phyloP scores from a whole-genome alignment of 805 yeast species.

The Middelhovenomyces tepae region DNA sequence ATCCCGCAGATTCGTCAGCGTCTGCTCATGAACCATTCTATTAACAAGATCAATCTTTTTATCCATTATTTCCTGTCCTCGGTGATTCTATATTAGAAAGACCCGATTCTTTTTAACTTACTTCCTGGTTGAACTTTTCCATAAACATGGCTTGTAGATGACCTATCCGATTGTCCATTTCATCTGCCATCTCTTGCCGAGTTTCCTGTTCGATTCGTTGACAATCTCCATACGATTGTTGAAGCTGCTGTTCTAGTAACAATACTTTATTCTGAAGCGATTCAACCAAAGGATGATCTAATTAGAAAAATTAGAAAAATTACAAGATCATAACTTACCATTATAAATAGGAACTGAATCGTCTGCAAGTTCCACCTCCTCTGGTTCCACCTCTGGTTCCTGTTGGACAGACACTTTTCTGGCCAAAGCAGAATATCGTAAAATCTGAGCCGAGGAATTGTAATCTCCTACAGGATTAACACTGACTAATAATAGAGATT shows the following conservation, averaged over 20 bases:
- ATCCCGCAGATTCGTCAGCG: no score
- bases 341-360: conserved; percentile 7
- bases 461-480: conserved; percentile 35
- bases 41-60: no score
- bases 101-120: no score
- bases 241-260: conserved; percentile 17
- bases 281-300: conserved; percentile 6
- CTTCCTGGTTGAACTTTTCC: no score
- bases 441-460: conserved; percentile 25
- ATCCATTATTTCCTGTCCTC: no score
- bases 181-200: conserved; percentile 24
- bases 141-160: no score
- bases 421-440: conserved; percentile 25
- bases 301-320: conserved; percentile 3
- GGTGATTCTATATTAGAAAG: no score
- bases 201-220: conserved; percentile 16
- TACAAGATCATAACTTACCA: conserved; percentile 2
- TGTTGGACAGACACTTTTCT: conserved; percentile 15
- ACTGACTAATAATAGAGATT: conserved; percentile 30
- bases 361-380: no score
- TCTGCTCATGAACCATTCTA: no score
- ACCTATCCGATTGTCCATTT: conserved; percentile 21
- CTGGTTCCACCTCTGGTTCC: no score
- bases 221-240: conserved; percentile 11
- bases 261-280: conserved; percentile 7